Evolutionary conservation across 1,284 basidiomycete genomes (phyloP).

Genomic region (Apiotrichum siamense): DNA sequence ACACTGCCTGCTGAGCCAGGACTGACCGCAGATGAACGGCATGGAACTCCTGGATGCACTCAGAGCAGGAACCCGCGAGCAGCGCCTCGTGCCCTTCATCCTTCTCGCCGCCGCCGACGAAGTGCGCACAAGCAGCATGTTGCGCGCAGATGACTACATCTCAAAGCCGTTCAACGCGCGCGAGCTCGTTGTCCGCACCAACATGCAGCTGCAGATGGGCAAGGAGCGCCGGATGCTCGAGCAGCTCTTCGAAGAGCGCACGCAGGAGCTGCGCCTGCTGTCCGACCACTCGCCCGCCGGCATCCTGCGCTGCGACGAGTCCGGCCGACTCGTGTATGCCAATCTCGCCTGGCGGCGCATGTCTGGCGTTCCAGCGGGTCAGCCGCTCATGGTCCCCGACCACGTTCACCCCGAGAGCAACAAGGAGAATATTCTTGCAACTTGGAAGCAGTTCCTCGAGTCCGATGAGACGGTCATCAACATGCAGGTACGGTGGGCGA

Average conservation of each 20-base stretch:
- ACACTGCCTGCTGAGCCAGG: slow-evolving; percentile 29
- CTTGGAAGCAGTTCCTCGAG: slow-evolving; percentile 16
- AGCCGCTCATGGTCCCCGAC: slow-evolving; percentile 17
- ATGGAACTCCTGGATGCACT: slow-evolving; percentile 30
- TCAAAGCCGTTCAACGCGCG: slow-evolving; percentile 43
- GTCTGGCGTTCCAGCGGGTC: slow-evolving; percentile 19
- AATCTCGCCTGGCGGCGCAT: slow-evolving; percentile 33
- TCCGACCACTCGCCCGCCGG: slow-evolving; percentile 40
- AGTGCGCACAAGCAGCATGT: slow-evolving; percentile 15
- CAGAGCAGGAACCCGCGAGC: slow-evolving; percentile 16
- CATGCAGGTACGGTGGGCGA: slow-evolving; percentile 26
- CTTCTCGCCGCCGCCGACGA: slow-evolving; percentile 41
- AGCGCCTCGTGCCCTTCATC: slow-evolving; percentile 33
- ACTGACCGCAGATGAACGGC: slow-evolving; percentile 36
- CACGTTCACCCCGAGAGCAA: slow-evolving; percentile 15
- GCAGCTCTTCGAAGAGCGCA: slow-evolving; percentile 35
- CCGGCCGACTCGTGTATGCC: slow-evolving; percentile 26
- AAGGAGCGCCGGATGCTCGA: slow-evolving; percentile 37
- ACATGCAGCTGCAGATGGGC: slow-evolving; percentile 42
- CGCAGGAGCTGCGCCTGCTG: slow-evolving; percentile 37
- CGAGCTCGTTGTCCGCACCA: slow-evolving; percentile 48
- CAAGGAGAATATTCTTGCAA: slow-evolving; percentile 1
- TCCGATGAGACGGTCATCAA: neutral
- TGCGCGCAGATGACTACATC: slow-evolving; percentile 47
- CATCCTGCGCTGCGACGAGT: slow-evolving; percentile 29